Base-by-base conservation (phyloP, 2,329 filamentous ascomycete species). In the Thielaviopsis cerberus region DNA sequence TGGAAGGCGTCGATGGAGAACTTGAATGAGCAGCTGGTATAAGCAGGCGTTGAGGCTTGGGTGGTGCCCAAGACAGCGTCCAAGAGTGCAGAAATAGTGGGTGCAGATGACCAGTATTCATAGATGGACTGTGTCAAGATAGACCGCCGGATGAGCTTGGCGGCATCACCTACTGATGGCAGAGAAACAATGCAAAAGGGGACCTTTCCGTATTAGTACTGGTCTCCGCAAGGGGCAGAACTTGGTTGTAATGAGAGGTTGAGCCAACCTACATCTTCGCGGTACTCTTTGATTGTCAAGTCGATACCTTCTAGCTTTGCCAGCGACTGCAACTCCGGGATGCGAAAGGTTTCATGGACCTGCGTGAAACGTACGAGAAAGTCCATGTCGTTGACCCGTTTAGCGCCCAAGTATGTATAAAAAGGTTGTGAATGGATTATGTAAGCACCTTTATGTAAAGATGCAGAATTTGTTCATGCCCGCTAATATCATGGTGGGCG, bases 361-460 rank as follows among this genome's bases (percentile, higher is more conserved):
- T 97, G 92, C 51, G 84, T 85, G 68, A 97, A 89, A 65, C 91
- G 86, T 63, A 98, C 82, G 61, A 98, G 77, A 67, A 87, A 97
- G 62, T 94, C 81, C 81, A 83, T 82, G 34, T 37, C 17, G 11
- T 8, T 3, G 30, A 13, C 17, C 10, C 10, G 30, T 5, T 8
- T 6, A 5, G 10, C 10, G 4, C 4, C 30, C 4, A 5, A 4
- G 30, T 37, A 2, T 6, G 4, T 37, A 37, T 3, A 37, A 8
- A 37, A 15, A 37, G 30, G 30, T 37, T 37, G 30, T 13, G 30
- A 8, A 8, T 8, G 48, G 24, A 51, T 51, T 51, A 23, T 23
- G 48, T 51, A 51, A 23, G 20, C 48, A 11, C 13, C 22, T 10
- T n/a, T 11, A n/a, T n/a, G 2, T 2, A 51, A 15, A n/a, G 22